Base-by-base conservation (phyloP, 2,329 filamentous ascomycete genomes). In the Alternaria longipes region DNA sequence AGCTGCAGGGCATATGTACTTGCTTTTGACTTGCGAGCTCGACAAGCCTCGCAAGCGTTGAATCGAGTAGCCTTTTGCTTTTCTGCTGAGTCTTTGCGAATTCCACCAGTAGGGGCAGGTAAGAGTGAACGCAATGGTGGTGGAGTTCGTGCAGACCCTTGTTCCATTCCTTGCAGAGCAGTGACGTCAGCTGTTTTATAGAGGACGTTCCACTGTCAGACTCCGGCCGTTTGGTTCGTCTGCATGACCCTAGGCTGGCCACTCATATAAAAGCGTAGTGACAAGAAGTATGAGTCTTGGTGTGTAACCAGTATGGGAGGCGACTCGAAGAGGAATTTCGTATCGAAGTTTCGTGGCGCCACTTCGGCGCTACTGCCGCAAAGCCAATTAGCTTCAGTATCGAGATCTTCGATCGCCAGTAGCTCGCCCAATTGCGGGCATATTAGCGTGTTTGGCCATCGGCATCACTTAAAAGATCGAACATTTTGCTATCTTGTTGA, bases 11-110 rank as follows among this genome's bases (percentile, higher is more conserved):
- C 16, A 18, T 24, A 54, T 22, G 36, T 34, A 59, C 45, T 59
- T 53, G 44, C 62, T 47, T 59, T 65, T 44, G 59, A 59, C 52
- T 65, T 65, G 20, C 56, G 59, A 34, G 22, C 40, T 46, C 62
- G 62, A 41, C 62, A 65, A 38, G 55, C 60, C 26, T 60, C 60
- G 26, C 60, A 63, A 26, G 56, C 57, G 41, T 56, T 60, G 54
- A 34, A 20, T 11, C 54, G 54, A 16, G 36, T 38, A 22, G 44
- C 16, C 28, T 38, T 60, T 4, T 45, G 54, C 11, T n/a, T 46
- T 30, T 56, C 51, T 8, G 16, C 36, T 9, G 36, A 24, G 38
- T 56, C 57, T 26, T 20, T 55, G 28, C 53, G 57, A 12, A 42
- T 20, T 5, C 45, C 28, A 16, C 57, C 57, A 24, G 44, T 45